phyloP scores from a whole-genome alignment of 352 stramenopile genomes.

The Globisporangium polare region DNA sequence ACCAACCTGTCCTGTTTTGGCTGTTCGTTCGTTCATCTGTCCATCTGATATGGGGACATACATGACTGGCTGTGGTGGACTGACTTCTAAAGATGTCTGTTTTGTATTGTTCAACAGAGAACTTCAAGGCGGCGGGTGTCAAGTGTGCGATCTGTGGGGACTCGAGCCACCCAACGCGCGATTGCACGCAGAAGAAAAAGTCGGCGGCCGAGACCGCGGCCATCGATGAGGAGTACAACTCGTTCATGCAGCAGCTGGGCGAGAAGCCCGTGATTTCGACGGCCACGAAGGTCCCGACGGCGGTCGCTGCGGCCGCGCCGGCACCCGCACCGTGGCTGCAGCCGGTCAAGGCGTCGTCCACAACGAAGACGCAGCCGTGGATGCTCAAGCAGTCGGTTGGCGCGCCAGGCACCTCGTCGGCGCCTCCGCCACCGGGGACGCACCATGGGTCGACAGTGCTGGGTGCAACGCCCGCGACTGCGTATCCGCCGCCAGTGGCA shows the following conservation, averaged over 20 bases:
- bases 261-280: slow-evolving; percentile 70
- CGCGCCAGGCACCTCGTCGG: slow-evolving; percentile 32
- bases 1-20: slow-evolving; percentile 13
- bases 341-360: slow-evolving; percentile 40
- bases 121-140: slow-evolving; percentile 84
- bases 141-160: slow-evolving; percentile 99
- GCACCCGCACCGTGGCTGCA: slow-evolving; percentile 50
- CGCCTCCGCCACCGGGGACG: slow-evolving; percentile 24
- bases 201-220: slow-evolving; percentile 64
- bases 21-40: slow-evolving; percentile 12
- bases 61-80: not conserved
- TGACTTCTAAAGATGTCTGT: not conserved
- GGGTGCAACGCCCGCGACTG: slow-evolving; percentile 44
- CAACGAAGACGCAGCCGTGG: slow-evolving; percentile 47
- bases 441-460: slow-evolving; percentile 21
- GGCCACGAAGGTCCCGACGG: slow-evolving; percentile 26
- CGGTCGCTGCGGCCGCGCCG: slow-evolving; percentile 2
- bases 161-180: slow-evolving; percentile 95
- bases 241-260: slow-evolving; percentile 85
- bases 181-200: slow-evolving; percentile 93
- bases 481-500: slow-evolving; percentile 42
- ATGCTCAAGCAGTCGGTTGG: slow-evolving; percentile 50
- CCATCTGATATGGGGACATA: not conserved
- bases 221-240: slow-evolving; percentile 84
- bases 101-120: slow-evolving; percentile 34